Conservation (phyloP, 208 protist species). For the Leishmania tropica region DNA sequence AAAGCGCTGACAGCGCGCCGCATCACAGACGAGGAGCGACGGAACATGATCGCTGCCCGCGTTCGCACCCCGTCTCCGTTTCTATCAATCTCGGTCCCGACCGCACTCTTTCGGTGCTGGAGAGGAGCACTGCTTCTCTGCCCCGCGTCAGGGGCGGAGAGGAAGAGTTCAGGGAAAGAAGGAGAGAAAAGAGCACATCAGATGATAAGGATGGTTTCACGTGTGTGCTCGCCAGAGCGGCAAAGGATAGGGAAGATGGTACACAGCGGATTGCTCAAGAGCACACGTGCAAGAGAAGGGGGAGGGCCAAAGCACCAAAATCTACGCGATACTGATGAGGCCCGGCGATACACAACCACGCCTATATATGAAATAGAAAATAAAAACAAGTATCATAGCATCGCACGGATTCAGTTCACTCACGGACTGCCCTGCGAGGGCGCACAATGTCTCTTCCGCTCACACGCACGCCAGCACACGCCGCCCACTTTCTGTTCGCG, state of each 20-base stretch:
- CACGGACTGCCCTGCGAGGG: background rate
- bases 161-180: background rate
- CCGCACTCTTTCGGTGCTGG: background rate
- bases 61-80: background rate
- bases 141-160: background rate
- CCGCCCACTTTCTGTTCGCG: background rate
- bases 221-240: background rate
- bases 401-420: slow-evolving; percentile 1
- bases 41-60: slow-evolving; percentile 33
- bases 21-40: slow-evolving; percentile 35
- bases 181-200: background rate
- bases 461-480: background rate
- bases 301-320: background rate
- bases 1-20: slow-evolving; percentile 60
- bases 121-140: slow-evolving; percentile 1
- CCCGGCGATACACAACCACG: background rate
- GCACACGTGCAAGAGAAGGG: background rate
- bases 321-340: background rate
- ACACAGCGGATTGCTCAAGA: background rate
- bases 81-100: background rate
- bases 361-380: slow-evolving; percentile 1
- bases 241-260: background rate
- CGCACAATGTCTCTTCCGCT: background rate
- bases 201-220: background rate
- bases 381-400: background rate